Base-by-base conservation (phyloP, 768 basidiomycete genomes). In the Naganishia onofrii region DNA sequence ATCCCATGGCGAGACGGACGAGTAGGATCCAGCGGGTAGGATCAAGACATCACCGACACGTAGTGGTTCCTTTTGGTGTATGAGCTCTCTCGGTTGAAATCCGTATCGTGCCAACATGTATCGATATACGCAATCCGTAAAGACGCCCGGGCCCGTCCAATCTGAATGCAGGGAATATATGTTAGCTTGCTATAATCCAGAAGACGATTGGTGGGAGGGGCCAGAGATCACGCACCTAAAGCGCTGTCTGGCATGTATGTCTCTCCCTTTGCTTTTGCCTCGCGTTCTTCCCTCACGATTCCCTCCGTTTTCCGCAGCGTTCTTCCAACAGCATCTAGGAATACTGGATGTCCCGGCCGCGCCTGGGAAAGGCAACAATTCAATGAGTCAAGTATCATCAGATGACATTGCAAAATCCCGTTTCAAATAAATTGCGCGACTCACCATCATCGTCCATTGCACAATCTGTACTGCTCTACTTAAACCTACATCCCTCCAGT, bases 381-480 rank as follows among this genome's bases (percentile, higher is more conserved):
- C 46, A 21, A n/a, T 28, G 10, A 44, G 42, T 26, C 26, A n/a
- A 19, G 42, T 15, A 10, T 17, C 9, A 36, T 58, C 12, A 58
- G 57, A 9, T 17, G 23, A 58, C n/a, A 48, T 65, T 13, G 29
- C 3, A 21, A 1, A 26, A 17, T 12, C 1, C 6, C 3, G 12
- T 12, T 15, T 21, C 19, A 32, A 17, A n/a, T 46, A 32, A 17
- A n/a, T 46, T 9, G 12, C 19, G 19, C 8, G 21, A 71, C 72
- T 57, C 58, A 72, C 74, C 76, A 77, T 74, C 31, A 77, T 72
- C 17, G 76, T 74, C 76, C 76, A 77, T 63, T 77, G 76, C 2
- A 73, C 73, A 28, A 77, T 75, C 57, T 77, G 76, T 3, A 74
- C 74, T 13, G 74, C 74, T 34, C 76, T 66, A 44, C 67, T 70